phyloP scores from a whole-genome alignment of 139 green algal species.

The Picochlorum sp. region DNA sequence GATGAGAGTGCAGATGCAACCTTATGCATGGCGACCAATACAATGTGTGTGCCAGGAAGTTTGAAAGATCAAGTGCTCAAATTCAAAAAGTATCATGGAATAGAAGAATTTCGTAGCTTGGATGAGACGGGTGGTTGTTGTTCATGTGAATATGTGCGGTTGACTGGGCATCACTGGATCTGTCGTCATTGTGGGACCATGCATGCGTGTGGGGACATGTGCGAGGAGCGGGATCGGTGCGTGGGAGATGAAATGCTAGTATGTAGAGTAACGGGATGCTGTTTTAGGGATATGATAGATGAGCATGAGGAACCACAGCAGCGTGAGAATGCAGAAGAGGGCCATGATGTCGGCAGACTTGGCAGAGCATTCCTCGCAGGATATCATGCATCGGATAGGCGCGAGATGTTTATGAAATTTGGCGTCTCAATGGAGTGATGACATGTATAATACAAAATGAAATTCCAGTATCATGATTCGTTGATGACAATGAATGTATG shows the following conservation, averaged over 20 bases:
- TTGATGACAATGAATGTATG: not conserved
- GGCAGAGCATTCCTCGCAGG: conserved; percentile 24
- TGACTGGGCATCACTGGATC: conserved; percentile 1
- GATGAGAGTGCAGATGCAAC: not conserved
- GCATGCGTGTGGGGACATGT: conserved; percentile 20
- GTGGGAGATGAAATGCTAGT: conserved; percentile 3
- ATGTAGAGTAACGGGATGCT: conserved; percentile 20
- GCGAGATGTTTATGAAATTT: conserved; percentile 8
- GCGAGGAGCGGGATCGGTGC: conserved; percentile 1
- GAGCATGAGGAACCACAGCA: not conserved
- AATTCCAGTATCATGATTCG: not conserved
- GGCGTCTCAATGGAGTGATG: conserved; percentile 3
- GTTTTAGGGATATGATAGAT: conserved; percentile 1
- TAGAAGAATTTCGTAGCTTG: not conserved
- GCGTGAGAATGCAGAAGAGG: conserved; percentile 13
- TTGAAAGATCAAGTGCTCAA: not conserved
- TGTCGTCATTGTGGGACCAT: conserved; percentile 8
- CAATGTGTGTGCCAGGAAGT: not conserved
- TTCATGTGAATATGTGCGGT: not conserved
- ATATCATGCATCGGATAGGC: conserved; percentile 6
- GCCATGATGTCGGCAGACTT: conserved; percentile 15
- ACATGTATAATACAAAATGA: not conserved
- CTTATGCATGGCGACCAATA: not conserved
- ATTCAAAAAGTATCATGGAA: not conserved
- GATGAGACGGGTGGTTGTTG: not conserved